Evolutionary conservation across 768 basidiomycete species (phyloP).

Genomic region (Tylopilus felleus): DNA sequence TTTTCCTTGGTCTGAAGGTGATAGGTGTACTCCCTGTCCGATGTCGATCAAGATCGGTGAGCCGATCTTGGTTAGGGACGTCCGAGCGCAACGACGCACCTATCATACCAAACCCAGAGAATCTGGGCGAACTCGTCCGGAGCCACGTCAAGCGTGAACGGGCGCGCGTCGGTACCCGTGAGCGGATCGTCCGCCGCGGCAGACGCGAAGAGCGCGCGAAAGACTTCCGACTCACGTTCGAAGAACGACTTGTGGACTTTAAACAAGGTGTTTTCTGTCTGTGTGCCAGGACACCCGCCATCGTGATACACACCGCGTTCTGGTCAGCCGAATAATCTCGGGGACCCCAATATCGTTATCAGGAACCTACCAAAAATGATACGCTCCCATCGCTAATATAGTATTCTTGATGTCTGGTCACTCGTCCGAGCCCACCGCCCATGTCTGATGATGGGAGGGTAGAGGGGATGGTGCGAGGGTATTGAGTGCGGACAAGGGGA

Average conservation of each 20-base stretch:
- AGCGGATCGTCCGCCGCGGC: slow-evolving; percentile 31
- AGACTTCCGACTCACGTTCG: slow-evolving; percentile 50
- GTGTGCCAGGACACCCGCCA: slow-evolving; percentile 1
- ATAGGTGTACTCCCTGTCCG: slow-evolving; percentile 48
- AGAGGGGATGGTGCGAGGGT: neutral
- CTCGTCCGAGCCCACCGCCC: slow-evolving; percentile 12
- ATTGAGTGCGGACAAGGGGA: neutral
- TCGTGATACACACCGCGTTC: neutral
- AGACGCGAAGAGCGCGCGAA: slow-evolving; percentile 34
- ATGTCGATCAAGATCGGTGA: neutral
- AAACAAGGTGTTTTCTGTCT: slow-evolving; percentile 53
- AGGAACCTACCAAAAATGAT: slow-evolving; percentile 15
- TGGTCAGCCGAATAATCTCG: slow-evolving; percentile 5
- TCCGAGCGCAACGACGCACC: slow-evolving; percentile 29
- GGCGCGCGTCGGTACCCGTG: slow-evolving; percentile 33
- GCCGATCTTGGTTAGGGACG: neutral
- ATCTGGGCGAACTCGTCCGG: slow-evolving; percentile 48
- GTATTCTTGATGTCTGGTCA: slow-evolving; percentile 1
- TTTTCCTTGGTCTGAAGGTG: slow-evolving; percentile 46
- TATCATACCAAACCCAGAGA: slow-evolving; percentile 58
- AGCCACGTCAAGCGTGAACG: slow-evolving; percentile 43
- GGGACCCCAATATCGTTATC: neutral
- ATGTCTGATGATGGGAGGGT: slow-evolving; percentile 2
- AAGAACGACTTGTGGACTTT: slow-evolving; percentile 58
- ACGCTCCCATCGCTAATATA: slow-evolving; percentile 15